Percentiles rank a stretch among this genome's conserved stretches.
Conservation (phyloP, 1,284 basidiomycete genomes). For the Rhodofomes roseus region DNA sequence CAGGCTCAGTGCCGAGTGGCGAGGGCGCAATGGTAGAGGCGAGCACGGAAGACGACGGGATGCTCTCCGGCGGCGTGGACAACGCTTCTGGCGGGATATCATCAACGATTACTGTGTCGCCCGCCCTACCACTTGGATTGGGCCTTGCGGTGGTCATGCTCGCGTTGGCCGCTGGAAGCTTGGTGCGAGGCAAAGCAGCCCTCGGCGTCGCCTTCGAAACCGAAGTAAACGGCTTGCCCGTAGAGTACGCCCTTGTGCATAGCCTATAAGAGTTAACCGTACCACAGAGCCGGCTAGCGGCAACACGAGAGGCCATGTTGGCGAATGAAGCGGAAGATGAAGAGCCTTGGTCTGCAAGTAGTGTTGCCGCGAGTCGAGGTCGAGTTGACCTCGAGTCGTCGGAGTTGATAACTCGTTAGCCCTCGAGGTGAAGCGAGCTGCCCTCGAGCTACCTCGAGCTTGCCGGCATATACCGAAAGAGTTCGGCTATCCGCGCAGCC, state of each 20-base stretch:
- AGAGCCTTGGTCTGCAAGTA: too few species aligned
- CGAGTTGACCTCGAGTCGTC: too few species aligned
- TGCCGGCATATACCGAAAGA: too few species aligned
- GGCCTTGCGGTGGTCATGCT: slow-evolving; percentile 15
- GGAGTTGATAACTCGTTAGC: too few species aligned
- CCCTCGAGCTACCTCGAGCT: too few species aligned
- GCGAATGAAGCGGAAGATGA: not conserved
- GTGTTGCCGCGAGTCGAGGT: too few species aligned
- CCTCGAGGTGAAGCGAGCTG: too few species aligned
- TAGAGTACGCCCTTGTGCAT: not conserved
- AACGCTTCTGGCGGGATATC: slow-evolving; percentile 18
- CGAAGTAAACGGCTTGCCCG: not conserved
- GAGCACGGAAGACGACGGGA: slow-evolving; percentile 22
- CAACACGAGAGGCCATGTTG: not conserved
- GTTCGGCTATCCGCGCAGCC: too few species aligned
- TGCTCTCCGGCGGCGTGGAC: slow-evolving; percentile 18
- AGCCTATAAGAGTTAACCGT: not conserved
- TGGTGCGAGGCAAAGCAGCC: not conserved
- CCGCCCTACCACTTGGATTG: not conserved
- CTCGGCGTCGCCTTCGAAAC: not conserved
- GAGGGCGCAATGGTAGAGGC: not conserved
- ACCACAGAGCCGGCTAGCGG: not conserved
- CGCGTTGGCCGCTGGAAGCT: slow-evolving; percentile 12
- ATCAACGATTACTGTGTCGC: slow-evolving; percentile 6
- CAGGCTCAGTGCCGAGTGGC: not conserved